Evolutionary conservation across 495 filamentous ascomycete genomes (phyloP).

Genomic region (Penicillium crystallinum): DNA sequence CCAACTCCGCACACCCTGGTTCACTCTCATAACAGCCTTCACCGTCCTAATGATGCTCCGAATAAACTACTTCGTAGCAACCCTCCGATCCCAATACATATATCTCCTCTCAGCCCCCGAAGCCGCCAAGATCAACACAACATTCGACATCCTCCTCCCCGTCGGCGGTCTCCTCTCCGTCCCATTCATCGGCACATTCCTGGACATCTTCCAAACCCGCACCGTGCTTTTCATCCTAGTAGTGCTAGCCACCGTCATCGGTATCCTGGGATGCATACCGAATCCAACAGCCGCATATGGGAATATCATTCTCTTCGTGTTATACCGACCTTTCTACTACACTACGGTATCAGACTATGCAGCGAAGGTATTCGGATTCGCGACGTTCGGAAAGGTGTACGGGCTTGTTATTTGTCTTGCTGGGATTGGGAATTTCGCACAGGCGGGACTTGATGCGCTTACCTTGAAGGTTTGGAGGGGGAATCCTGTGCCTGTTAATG

Average conservation of each 20-base stretch:
- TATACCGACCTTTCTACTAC: constrained; percentile 52
- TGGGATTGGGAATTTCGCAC: constrained; percentile 81
- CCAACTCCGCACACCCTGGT: constrained; percentile 84
- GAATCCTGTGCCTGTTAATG: constrained; percentile 76
- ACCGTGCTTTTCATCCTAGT: constrained; percentile 74
- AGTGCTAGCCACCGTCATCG: constrained; percentile 65
- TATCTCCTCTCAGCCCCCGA: constrained; percentile 59
- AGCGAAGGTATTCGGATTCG: constrained; percentile 94
- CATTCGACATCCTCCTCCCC: constrained; percentile 87
- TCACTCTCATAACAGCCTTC: constrained; percentile 78
- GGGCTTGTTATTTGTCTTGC: constrained; percentile 89
- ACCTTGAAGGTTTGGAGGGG: constrained; percentile 67
- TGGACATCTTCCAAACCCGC: constrained; percentile 72
- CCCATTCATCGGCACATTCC: constrained; percentile 79
- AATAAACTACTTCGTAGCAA: constrained; percentile 97
- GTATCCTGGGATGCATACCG: constrained; percentile 71
- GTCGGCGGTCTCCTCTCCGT: constrained; percentile 78
- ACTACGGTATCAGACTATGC: constrained; percentile 67
- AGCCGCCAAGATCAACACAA: constrained; percentile 67
- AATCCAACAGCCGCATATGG: constrained; percentile 64
- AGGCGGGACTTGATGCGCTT: constrained; percentile 74
- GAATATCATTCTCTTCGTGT: constrained; percentile 72
- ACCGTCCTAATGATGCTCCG: constrained; percentile 89
- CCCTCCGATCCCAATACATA: constrained; percentile 79
- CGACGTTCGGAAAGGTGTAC: constrained; percentile 92